Evolutionary conservation across 768 basidiomycete species (phyloP).

Genomic region (Termitomyces titanicus): DNA sequence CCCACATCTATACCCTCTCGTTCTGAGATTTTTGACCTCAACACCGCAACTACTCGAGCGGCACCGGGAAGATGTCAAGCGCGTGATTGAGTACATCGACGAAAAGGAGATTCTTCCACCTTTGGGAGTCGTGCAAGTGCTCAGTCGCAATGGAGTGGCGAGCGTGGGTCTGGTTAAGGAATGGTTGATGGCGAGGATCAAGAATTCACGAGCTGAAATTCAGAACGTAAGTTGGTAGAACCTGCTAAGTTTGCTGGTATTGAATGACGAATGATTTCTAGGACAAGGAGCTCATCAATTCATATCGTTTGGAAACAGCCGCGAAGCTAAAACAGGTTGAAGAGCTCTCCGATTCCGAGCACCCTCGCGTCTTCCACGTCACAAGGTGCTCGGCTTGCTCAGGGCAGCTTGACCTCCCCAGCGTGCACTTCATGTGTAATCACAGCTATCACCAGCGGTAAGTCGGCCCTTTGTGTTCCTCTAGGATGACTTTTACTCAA

Average conservation of each 20-base stretch:
- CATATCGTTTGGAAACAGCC: slow-evolving; percentile 83
- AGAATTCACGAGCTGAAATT: slow-evolving; percentile 69
- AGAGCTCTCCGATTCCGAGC: slow-evolving; percentile 72
- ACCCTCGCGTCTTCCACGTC: slow-evolving; percentile 89
- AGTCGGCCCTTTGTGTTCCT: slow-evolving; percentile 9
- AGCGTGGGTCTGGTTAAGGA: slow-evolving; percentile 90
- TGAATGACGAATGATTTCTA: slow-evolving; percentile 24
- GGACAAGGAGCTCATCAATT: slow-evolving; percentile 86
- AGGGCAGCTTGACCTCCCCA: slow-evolving; percentile 88
- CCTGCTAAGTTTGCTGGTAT: slow-evolving; percentile 1
- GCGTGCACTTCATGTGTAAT: slow-evolving; percentile 96
- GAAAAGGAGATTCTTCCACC: slow-evolving; percentile 82
- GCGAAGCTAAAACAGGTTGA: slow-evolving; percentile 78
- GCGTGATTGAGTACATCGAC: slow-evolving; percentile 76
- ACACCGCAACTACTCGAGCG: slow-evolving; percentile 66
- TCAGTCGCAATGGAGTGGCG: slow-evolving; percentile 85
- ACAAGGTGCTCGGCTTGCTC: slow-evolving; percentile 89
- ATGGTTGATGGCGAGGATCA: slow-evolving; percentile 82
- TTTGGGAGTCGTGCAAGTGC: slow-evolving; percentile 82
- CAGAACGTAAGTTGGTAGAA: slow-evolving; percentile 57
- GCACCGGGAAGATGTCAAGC: slow-evolving; percentile 69
- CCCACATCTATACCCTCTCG: slow-evolving; percentile 81
- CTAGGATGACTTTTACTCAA: not conserved
- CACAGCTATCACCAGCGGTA: slow-evolving; percentile 97
- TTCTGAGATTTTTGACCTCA: slow-evolving; percentile 86